Percentiles rank a stretch among this genome's conserved stretches.
phyloP scores from a whole-genome alignment of 2,329 filamentous ascomycete species.

The Paraphaeosphaeria sporulosa region DNA sequence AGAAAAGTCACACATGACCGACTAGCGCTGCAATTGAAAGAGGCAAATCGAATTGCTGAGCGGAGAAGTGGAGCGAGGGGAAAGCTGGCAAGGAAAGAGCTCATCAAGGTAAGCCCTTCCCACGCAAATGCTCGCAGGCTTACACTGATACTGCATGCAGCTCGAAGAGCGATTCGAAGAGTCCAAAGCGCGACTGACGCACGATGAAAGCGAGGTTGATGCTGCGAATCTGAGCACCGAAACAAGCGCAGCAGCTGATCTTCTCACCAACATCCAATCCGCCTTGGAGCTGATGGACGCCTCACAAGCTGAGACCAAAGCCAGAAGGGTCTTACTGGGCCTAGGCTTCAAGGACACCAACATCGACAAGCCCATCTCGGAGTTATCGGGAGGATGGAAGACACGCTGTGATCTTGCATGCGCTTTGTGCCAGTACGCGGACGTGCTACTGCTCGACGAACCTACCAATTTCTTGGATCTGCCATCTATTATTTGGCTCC shows the following conservation, averaged over 20 bases:
- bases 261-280: constrained; percentile 73
- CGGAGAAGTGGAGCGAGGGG: constrained; percentile 79
- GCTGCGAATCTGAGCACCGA: constrained; percentile 67
- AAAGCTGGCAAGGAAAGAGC: constrained; percentile 75
- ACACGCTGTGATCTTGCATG: constrained; percentile 55
- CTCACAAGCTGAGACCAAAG: constrained; percentile 69
- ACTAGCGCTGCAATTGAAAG: constrained; percentile 69
- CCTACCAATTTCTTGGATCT: constrained; percentile 88
- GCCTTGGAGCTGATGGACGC: constrained; percentile 69
- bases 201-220: constrained; percentile 65
- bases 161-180: constrained; percentile 72
- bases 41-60: constrained; percentile 75
- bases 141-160: not conserved
- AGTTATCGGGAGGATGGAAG: constrained; percentile 72
- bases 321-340: constrained; percentile 67
- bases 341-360: constrained; percentile 73
- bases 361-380: constrained; percentile 66
- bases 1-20: constrained; percentile 69
- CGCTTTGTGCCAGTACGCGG: constrained; percentile 74
- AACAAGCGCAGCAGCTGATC: constrained; percentile 72
- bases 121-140: not conserved
- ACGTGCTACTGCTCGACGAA: constrained; percentile 84
- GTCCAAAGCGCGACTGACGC: constrained; percentile 58
- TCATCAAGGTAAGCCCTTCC: constrained; percentile 58
- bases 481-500: constrained; percentile 84